phyloP scores from a whole-genome alignment of 208 protist genomes.

The Trypanosoma scelopori region DNA sequence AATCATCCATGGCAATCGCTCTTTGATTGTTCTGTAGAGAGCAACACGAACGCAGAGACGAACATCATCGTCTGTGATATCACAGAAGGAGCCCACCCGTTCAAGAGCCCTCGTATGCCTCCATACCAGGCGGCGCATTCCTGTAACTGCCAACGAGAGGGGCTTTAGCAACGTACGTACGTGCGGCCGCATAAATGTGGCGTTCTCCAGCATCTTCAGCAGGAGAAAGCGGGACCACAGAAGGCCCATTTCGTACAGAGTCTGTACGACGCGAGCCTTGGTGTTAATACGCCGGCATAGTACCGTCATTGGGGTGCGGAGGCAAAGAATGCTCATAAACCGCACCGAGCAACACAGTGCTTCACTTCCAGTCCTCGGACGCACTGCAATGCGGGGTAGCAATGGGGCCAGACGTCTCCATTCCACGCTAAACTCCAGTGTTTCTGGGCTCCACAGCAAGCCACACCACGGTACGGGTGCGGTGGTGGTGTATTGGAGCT shows the following conservation, averaged over 20 bases:
- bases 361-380: constrained; percentile 23
- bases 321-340: constrained; percentile 39
- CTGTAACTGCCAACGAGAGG: constrained; percentile 28
- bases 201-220: constrained; percentile 27
- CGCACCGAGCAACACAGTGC: constrained; percentile 25
- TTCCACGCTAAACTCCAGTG: constrained; percentile 59
- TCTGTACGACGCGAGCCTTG: constrained; percentile 52
- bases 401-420: constrained; percentile 48
- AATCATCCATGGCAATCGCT: constrained; percentile 33
- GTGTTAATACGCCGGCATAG: constrained; percentile 59
- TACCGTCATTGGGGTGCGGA: constrained; percentile 47
- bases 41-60: constrained; percentile 47
- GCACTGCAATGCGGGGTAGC: constrained; percentile 29
- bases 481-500: constrained; percentile 19
- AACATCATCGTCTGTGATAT: constrained; percentile 35
- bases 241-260: constrained; percentile 56
- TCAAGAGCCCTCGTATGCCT: constrained; percentile 29
- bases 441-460: constrained; percentile 41
- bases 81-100: constrained; percentile 42
- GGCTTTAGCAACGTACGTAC: constrained; percentile 29
- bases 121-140: constrained; percentile 33
- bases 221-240: constrained; percentile 55
- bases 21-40: constrained; percentile 45
- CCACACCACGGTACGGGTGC: constrained; percentile 57
- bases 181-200: constrained; percentile 16